Base-by-base conservation (phyloP, 2,329 filamentous ascomycete genomes). In the Paecilomyces niveus region DNA sequence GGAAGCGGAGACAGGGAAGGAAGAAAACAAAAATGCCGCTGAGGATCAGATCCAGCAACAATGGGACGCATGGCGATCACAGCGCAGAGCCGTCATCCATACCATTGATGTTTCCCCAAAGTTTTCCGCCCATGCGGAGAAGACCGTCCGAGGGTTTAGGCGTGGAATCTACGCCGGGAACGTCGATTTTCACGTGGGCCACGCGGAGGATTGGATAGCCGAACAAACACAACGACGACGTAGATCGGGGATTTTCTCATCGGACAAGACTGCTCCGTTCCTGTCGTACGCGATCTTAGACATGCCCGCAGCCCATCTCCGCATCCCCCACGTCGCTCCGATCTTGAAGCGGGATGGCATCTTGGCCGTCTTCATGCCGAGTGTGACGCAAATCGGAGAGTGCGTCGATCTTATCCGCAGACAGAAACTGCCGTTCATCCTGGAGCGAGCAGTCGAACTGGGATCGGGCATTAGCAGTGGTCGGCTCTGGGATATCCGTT, bases 361-460 rank as follows among this genome's bases (percentile, higher is more conserved):
- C 8, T 76, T 93, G 32, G 78, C 88, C 13, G 80, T 91, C 1
- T 94, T 92, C 74, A 86, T 85, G 63, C 90, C 90, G 0, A 90
- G 85, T 65, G 85, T 94, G 59, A 92, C 89, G 9, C 90, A 93
- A 71, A 88, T 93, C 57, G 85, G 81, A 49, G 81, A 85, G 4
- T 89, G 87, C 59, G 76, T 87, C 29, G 74, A 81, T 53, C 70
- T 77, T 45, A 81, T 85, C 32, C 81, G 80, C 58, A 73, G 80
- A 29, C 75, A 83, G 11, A 73, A 72, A 2, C 74, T 90, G 56
- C 83, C 84, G 0, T 78, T 86, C 53, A 62, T 73, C 8, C 68
- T 78, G 59, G 76, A 80, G 53, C 73, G 72, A 60, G 76, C 75
- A 3, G 69, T 80, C 15, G 78, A 80, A 61, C 64, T 80, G 7